Evolutionary conservation across 306 rosid genomes (phyloP), one percentile per base, ranked within the genome.

Genomic region (Vicia villosa): DNA sequence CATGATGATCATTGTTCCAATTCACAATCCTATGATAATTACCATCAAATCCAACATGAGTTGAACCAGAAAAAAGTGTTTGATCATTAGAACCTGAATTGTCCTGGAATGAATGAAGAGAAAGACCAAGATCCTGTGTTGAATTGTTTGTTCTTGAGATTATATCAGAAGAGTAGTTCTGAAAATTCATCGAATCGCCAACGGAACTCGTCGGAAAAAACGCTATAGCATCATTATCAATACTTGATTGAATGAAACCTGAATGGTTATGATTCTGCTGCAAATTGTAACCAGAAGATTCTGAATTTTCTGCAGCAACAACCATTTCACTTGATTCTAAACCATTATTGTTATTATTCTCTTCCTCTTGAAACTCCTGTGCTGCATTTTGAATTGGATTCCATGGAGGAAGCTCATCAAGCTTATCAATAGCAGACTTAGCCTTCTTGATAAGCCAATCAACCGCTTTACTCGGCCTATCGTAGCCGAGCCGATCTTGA

Each of bases 401-500:
- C 85, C 93, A 90, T 1, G 96, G 93, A 1, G 98, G 96, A 20
- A 93, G 93, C 82, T 88, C 86, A 0, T 78, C 94, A 0, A 90
- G 92, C 59, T 88, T 90, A 77, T 90, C 96, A 70, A 90, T 94
- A 71, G 98, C 76, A 19, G 80, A 45, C 45, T 84, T 84, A 0
- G 97, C 98, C 58, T 88, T 94, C 78, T 83, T 88, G 79, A 94
- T 90, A 58, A 94, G 97, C 97, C 97, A 94, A 46, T 90, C 97
- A 22, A 93, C 94, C 0, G 96, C 98, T 50, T 86, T 90, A 77
- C 96, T 93, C 6, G 97, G 96, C 26, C 96, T 77, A 38, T 93
- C 97, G 57, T 88, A 93, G 45, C 98, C 97, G 1, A 90, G 63
- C 8, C 97, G 88, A 22, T 93, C 97, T 58, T 93, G 98, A 36